Base-by-base conservation (phyloP, 805 yeast species). In the Torulaspora quercuum region DNA sequence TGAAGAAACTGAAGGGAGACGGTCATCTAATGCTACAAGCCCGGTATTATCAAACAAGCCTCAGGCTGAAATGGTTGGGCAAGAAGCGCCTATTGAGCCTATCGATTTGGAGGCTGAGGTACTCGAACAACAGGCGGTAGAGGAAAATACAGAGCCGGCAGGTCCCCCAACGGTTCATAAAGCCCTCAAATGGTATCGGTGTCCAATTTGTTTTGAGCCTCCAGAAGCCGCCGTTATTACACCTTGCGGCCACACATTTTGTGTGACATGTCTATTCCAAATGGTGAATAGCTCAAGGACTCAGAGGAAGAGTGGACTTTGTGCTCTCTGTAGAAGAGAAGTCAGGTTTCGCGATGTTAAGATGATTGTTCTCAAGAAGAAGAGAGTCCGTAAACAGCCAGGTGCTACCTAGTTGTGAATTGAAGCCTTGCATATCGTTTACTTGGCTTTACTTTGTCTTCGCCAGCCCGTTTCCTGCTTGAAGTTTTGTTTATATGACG, bases 241-340 rank as follows among this genome's bases (percentile, higher is more conserved):
- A 3, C 71, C 73, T 0, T 77, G 82, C 56, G 82, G 82, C 0
- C 82, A 77, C 52, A 59, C 72, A 2, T 76, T 69, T 47, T 77
- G 82, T 48, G 62, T 69, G 5, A 69, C 68, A 17, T 77, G 82
- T 50, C 60, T 73, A 4, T 76, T 71, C 42, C 61, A 65, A 42
- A 71, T 70, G 54, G 68, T 73, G 21, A 70, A 73, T 8, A 67
- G 64, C 48, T 75, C 75, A 24, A 69, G 63, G 49, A 59, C 52
- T 25, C 57, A 50, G 14, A 53, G 53, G 29, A 45, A 40, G 9
- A 48, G 50, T 29, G 73, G 72, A 0, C 63, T 62, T 7, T 70
- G 75, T 50, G 65, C 73, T 7, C 52, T 70, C 7, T 70, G 75
- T 40, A 57, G 75, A 37, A 44, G 51, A n/a, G 47, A 49, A 6